Evolutionary conservation across 2,329 filamentous ascomycete genomes (phyloP).

Genomic region (Fusarium sp.): DNA sequence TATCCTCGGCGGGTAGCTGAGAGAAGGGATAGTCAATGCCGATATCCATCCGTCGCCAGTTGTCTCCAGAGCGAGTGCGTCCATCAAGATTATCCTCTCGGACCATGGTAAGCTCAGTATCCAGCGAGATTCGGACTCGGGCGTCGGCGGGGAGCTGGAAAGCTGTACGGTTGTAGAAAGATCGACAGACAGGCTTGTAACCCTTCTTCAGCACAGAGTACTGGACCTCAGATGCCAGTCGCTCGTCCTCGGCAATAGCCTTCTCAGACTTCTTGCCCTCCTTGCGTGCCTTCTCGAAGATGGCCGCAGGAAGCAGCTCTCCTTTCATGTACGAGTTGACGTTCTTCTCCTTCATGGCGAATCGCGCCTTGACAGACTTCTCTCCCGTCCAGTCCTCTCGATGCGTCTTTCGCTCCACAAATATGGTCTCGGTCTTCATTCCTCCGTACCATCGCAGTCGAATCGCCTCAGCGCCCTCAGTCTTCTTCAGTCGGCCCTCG

Average conservation of each 20-base stretch:
- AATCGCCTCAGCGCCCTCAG: slow-evolving; percentile 96
- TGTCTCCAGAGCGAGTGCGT: slow-evolving; percentile 80
- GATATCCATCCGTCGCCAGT: slow-evolving; percentile 98
- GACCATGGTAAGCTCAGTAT: slow-evolving; percentile 95
- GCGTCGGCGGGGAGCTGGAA: slow-evolving; percentile 98
- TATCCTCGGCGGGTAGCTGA: slow-evolving; percentile 86
- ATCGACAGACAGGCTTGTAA: slow-evolving; percentile 90
- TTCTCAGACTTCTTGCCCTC: slow-evolving; percentile 95
- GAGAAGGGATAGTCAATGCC: slow-evolving; percentile 96
- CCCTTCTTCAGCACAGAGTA: slow-evolving; percentile 92
- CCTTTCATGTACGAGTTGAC: slow-evolving; percentile 92
- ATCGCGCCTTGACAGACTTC: slow-evolving; percentile 98
- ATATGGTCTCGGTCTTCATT: slow-evolving; percentile 95
- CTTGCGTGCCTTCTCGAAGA: slow-evolving; percentile 97
- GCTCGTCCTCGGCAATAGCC: slow-evolving; percentile 92
- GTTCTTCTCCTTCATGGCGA: slow-evolving; percentile 96
- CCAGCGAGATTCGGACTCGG: slow-evolving; percentile 94
- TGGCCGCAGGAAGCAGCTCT: slow-evolving; percentile 84
- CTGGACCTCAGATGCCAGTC: slow-evolving; percentile 91
- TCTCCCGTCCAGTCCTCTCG: slow-evolving; percentile 99
- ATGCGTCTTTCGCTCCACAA: slow-evolving; percentile 98
- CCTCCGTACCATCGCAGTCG: slow-evolving; percentile 97
- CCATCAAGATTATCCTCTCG: slow-evolving; percentile 97
- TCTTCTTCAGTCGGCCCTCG: slow-evolving; percentile 95
- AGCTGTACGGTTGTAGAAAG: slow-evolving; percentile 98